Conservation (phyloP, 352 stramenopile species). For the Achlya hypogyna region DNA sequence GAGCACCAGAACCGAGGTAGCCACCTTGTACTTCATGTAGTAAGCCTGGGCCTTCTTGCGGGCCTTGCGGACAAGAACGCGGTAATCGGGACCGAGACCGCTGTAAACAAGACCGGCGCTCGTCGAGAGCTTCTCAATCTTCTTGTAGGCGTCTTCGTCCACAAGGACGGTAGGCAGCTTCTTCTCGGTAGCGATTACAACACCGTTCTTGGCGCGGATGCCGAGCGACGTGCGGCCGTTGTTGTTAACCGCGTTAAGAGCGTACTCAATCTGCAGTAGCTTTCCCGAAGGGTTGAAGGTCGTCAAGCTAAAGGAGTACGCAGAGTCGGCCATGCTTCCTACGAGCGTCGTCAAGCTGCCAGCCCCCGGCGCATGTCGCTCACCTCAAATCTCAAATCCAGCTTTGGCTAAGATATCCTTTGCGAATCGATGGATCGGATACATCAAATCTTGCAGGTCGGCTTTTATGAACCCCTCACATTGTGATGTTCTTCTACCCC, state of each 20-base stretch:
- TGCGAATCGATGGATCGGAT: background rate
- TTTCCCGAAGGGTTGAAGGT: slow-evolving; percentile 99
- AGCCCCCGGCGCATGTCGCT: background rate
- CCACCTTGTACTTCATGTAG: slow-evolving; percentile 89
- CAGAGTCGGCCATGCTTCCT: slow-evolving; percentile 88
- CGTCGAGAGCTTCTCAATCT: slow-evolving; percentile 93
- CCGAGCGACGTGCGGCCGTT: slow-evolving; percentile 96
- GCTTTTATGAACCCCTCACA: slow-evolving; percentile 16
- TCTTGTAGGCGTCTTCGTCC: slow-evolving; percentile 92
- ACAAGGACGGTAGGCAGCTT: slow-evolving; percentile 95
- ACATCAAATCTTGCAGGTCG: slow-evolving; percentile 8
- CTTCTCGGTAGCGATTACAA: slow-evolving; percentile 99
- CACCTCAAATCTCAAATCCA: slow-evolving; percentile 20
- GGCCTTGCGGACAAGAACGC: slow-evolving; percentile 94
- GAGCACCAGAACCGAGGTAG: background rate
- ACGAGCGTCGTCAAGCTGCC: background rate
- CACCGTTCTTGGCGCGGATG: slow-evolving; percentile 97
- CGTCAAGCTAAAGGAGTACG: slow-evolving; percentile 99
- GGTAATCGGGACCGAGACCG: slow-evolving; percentile 97
- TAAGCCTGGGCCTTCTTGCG: slow-evolving; percentile 95
- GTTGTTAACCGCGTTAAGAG: slow-evolving; percentile 96
- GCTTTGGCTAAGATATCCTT: slow-evolving; percentile 15
- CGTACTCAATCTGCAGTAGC: slow-evolving; percentile 99
- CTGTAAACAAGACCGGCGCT: slow-evolving; percentile 92
- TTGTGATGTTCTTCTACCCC: slow-evolving; percentile 1